Evolutionary conservation across 768 basidiomycete genomes (phyloP).

Genomic region (Auricularia cornea): DNA sequence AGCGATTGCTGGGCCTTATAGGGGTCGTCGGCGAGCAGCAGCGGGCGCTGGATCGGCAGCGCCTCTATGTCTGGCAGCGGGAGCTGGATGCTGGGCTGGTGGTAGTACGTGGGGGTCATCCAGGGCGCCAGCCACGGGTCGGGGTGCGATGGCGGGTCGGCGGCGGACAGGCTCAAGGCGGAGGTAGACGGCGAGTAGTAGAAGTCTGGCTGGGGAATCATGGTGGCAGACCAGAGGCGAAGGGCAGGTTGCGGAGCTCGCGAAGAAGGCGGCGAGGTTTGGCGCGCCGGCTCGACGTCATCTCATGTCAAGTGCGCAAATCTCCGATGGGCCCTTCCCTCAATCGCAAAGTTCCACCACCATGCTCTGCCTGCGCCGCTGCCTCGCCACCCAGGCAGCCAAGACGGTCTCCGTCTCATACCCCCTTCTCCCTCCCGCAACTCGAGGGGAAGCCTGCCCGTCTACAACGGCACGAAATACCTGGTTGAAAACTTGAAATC

Average conservation of each 20-base stretch:
- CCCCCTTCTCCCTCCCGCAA: conserved; percentile 62
- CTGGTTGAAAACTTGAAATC: conserved; percentile 49
- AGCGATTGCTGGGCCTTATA: no score
- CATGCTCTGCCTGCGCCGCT: not conserved
- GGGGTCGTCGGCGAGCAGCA: not conserved
- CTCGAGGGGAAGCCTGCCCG: conserved; percentile 56
- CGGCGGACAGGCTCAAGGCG: not conserved
- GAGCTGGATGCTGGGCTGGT: not conserved
- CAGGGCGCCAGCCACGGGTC: not conserved
- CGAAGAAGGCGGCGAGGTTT: conserved; percentile 1
- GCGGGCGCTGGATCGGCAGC: not conserved
- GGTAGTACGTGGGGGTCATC: no score
- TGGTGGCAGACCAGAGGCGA: conserved; percentile 8
- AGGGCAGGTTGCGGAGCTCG: conserved; percentile 11
- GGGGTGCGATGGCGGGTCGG: not conserved
- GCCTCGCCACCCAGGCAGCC: not conserved
- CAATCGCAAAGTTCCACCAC: not conserved
- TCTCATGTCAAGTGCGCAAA: not conserved
- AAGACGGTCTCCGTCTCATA: conserved; percentile 27
- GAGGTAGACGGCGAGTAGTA: conserved; percentile 14
- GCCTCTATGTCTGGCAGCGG: not conserved
- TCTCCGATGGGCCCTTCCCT: not conserved
- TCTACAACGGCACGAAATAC: conserved; percentile 56
- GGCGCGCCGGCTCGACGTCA: not conserved
- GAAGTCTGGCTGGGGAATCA: conserved; percentile 15